Evolutionary conservation across 192 early-diverging fungal species (phyloP).

Genomic region (Coemansia umbellata): DNA sequence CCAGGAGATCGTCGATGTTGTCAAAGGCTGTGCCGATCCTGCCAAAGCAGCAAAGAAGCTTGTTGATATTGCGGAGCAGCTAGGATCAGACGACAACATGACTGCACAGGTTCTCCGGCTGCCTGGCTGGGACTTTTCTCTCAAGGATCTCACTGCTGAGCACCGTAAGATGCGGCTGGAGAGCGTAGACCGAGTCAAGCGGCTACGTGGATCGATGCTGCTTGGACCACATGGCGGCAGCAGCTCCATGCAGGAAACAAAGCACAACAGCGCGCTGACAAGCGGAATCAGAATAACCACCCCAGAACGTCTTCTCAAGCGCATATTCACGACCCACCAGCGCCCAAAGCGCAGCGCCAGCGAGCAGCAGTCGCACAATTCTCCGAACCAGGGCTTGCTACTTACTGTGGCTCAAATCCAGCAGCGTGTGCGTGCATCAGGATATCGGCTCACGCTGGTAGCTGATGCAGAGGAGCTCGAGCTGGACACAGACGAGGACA

Average conservation of each 20-base stretch:
- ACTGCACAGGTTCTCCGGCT: conserved; percentile 67
- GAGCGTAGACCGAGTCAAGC: conserved; percentile 48
- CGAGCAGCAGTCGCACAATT: background rate
- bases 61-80: conserved; percentile 59
- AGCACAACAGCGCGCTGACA: background rate
- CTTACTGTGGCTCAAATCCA: conserved; percentile 43
- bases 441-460: conserved; percentile 36
- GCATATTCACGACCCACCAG: conserved; percentile 49
- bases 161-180: conserved; percentile 58
- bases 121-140: conserved; percentile 63
- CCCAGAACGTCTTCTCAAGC: conserved; percentile 44
- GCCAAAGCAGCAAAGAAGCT: conserved; percentile 55
- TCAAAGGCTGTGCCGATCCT: conserved; percentile 59
- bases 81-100: conserved; percentile 69
- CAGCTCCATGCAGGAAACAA: conserved; percentile 17
- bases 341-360: conserved; percentile 16
- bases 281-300: conserved; percentile 14
- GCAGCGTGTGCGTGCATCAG: conserved; percentile 46
- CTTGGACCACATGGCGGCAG: conserved; percentile 29
- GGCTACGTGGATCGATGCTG: conserved; percentile 49
- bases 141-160: conserved; percentile 65
- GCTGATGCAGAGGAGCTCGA: conserved; percentile 41
- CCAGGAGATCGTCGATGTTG: conserved; percentile 70
- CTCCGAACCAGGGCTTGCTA: conserved; percentile 6
- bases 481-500: conserved; percentile 41